Evolutionary conservation across 495 filamentous ascomycete species (phyloP).

Genomic region (Extremus antarcticus): DNA sequence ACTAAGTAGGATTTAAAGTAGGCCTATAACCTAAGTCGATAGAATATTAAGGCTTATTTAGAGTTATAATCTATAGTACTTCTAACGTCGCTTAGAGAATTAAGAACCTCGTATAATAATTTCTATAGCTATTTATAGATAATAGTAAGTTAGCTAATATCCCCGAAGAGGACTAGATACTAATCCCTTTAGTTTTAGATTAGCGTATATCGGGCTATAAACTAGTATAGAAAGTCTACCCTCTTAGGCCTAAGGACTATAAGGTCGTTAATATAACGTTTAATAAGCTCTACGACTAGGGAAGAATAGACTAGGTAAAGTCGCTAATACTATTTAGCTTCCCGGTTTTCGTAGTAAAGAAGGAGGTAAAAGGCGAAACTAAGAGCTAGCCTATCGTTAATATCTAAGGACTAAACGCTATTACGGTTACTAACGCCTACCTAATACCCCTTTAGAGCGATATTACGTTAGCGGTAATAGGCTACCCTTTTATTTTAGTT

Average conservation of each 20-base stretch:
- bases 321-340: neutral
- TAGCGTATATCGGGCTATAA: neutral
- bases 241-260: neutral
- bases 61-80: neutral
- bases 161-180: neutral
- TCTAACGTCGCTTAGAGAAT: neutral
- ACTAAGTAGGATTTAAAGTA: neutral
- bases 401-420: slow-evolving; percentile 1
- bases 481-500: slow-evolving; percentile 5
- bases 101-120: neutral
- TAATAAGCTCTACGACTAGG: slow-evolving; percentile 10
- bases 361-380: neutral
- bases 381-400: slow-evolving; percentile 3
- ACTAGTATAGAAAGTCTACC: slow-evolving; percentile 1
- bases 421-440: slow-evolving; percentile 1
- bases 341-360: slow-evolving; percentile 4
- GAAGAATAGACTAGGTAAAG: neutral
- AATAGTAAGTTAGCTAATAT: slow-evolving; percentile 3
- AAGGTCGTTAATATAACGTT: slow-evolving; percentile 4
- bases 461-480: neutral
- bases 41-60: neutral
- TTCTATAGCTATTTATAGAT: neutral
- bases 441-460: neutral
- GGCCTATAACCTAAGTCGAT: neutral
- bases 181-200: neutral